Percentiles rank a stretch among this genome's conserved stretches.
phyloP scores from a whole-genome alignment of 805 yeast species.

The Yarrowia sp. region DNA sequence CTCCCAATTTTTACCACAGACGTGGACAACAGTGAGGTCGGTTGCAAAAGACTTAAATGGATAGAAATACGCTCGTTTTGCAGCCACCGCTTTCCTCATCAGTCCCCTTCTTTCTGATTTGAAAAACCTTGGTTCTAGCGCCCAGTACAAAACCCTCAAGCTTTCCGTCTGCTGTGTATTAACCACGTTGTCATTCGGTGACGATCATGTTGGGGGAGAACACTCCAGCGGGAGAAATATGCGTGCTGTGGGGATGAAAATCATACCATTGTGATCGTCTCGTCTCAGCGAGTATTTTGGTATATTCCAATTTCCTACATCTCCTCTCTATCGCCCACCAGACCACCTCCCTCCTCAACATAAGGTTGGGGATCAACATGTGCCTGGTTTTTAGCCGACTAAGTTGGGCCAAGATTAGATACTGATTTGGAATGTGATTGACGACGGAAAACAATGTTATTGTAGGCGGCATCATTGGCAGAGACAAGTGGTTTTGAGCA shows the following conservation, averaged over 20 bases:
- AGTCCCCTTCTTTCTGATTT: background rate
- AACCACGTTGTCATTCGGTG: constrained; percentile 25
- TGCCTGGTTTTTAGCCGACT: constrained; percentile 28
- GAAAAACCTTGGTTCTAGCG: background rate
- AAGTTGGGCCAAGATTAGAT: constrained; percentile 25
- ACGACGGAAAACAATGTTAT: background rate
- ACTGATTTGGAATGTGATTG: constrained; percentile 25
- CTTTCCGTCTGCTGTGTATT: background rate
- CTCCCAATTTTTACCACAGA: constrained; percentile 4
- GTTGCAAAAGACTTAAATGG: too few species aligned
- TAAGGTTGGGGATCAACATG: constrained; percentile 27
- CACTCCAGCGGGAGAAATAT: background rate
- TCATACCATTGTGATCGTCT: background rate
- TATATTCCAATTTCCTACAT: background rate
- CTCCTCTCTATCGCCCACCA: background rate
- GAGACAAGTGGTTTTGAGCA: background rate
- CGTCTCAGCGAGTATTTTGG: too few species aligned
- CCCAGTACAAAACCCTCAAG: background rate
- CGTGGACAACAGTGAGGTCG: background rate
- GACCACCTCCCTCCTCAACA: too few species aligned
- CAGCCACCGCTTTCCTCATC: too few species aligned
- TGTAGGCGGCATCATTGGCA: too few species aligned
- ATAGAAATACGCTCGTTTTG: background rate
- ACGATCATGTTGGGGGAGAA: background rate
- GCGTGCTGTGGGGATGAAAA: background rate